phyloP scores from a whole-genome alignment of 805 yeast species.

The Candida odintsovae region DNA sequence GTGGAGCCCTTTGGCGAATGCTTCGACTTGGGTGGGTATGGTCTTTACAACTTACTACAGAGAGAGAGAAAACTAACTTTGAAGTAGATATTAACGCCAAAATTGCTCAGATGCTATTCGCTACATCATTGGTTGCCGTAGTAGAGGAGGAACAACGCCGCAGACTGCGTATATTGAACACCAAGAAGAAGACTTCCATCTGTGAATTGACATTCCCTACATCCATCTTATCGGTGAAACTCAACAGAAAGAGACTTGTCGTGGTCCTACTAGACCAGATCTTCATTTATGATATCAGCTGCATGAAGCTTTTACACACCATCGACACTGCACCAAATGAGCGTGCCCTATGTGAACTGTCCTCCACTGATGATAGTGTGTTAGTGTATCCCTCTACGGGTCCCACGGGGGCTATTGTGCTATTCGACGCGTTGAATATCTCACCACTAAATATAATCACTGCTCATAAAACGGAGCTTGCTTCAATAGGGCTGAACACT shows the following conservation, averaged over 20 bases:
- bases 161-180: conserved; percentile 60
- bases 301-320: conserved; percentile 75
- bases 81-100: conserved; percentile 32
- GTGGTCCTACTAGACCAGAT: conserved; percentile 78
- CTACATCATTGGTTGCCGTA: conserved; percentile 79
- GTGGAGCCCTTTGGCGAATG: conserved; percentile 85
- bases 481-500: conserved; percentile 58
- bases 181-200: conserved; percentile 63
- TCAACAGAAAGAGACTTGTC: conserved; percentile 77
- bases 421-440: conserved; percentile 70
- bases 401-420: conserved; percentile 40
- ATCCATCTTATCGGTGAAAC: conserved; percentile 59
- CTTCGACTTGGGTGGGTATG: conserved; percentile 35
- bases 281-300: conserved; percentile 82
- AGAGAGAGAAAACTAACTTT: not conserved
- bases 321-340: conserved; percentile 52
- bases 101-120: conserved; percentile 83
- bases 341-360: conserved; percentile 24
- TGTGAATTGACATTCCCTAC: conserved; percentile 89
- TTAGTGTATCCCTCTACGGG: conserved; percentile 51
- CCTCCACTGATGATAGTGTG: conserved; percentile 40
- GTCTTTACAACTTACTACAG: not conserved
- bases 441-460: conserved; percentile 77
- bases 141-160: conserved; percentile 74
- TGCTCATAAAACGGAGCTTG: conserved; percentile 79